phyloP scores from a whole-genome alignment of 148 eudicot species.

The Amaranthus cruentus region DNA sequence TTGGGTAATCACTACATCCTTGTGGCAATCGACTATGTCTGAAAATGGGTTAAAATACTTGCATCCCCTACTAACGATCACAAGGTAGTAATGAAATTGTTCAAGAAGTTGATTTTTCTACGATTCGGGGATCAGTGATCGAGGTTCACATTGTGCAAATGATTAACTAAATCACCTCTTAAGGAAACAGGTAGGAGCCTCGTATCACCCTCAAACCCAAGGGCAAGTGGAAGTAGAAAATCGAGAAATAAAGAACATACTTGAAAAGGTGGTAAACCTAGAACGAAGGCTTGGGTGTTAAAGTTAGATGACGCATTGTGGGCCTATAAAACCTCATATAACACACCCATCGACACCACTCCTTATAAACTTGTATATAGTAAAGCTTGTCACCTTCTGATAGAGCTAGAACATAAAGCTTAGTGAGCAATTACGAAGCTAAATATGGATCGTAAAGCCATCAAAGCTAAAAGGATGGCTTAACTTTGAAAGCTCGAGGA shows the following conservation, averaged over 20 bases:
- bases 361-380: too few species aligned
- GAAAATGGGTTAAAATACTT: slow-evolving; percentile 7
- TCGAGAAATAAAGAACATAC: slow-evolving; percentile 7
- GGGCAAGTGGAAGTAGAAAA: slow-evolving; percentile 12
- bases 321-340: too few species aligned
- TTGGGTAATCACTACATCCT: too few species aligned
- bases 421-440: not conserved
- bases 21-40: not conserved
- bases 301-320: not conserved
- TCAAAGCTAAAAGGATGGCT: not conserved
- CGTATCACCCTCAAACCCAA: slow-evolving; percentile 16
- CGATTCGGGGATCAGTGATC: slow-evolving; percentile 25
- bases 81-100: not conserved
- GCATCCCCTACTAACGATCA: not conserved
- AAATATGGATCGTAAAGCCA: not conserved
- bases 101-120: not conserved
- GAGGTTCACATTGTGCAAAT: slow-evolving; percentile 6
- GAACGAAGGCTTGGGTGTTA: not conserved
- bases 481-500: not conserved
- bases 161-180: not conserved
- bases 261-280: not conserved
- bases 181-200: not conserved
- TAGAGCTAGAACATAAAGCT: slow-evolving; percentile 4
- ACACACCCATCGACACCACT: too few species aligned
- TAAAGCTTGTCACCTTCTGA: too few species aligned